Base-by-base conservation (phyloP, 1,284 basidiomycete genomes). In the Stereum hirsutum region DNA sequence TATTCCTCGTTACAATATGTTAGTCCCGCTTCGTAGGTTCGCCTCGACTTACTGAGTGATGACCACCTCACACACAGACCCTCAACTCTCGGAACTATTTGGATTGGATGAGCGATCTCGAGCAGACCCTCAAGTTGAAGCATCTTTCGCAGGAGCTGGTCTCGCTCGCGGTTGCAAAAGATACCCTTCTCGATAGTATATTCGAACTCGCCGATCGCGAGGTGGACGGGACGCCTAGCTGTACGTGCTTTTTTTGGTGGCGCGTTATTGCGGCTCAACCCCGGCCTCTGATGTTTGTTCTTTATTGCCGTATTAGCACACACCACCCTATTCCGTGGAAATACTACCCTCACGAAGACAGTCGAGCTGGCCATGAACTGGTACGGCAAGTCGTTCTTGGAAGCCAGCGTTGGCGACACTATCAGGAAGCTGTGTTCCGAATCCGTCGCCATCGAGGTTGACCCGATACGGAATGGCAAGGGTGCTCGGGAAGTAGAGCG, bases 321-420 rank as follows among this genome's bases (percentile, higher is more conserved):
- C 37, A 60, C 58, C 68, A 52, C 69, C 64, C 44, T 73, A 64
- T 56, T 83, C 46, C 79, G 88, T 41, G 87, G 86, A 23, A 90
- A 89, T 57, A 87, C 81, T 5, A 75, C 74, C 30, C 69, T 90
- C 43, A 90, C 89, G 19, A 90, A 88, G 59, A 78, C 80, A 8
- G 76, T 89, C 62, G 89, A 91, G 55, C 59, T 78, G 5, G 79
- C 78, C 51, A 88, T 91, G 78, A 65, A 69, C 19, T 79, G 77
- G 64, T 83, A 87, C 52, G 89, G 88, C 11, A 75, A 68, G 53
- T 63, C 68, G 0, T 91, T 89, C 55, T 67, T 91, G 19, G 88
- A 90, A 56, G 75, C 76, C 19, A 86, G 83, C 52, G 70, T 91
- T 33, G 89, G 87, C 10, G 58, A 61, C 23, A 68, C 76, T 27